Base-by-base conservation (phyloP, 192 early-diverging fungal genomes). In the Chytriomyces confervae region DNA sequence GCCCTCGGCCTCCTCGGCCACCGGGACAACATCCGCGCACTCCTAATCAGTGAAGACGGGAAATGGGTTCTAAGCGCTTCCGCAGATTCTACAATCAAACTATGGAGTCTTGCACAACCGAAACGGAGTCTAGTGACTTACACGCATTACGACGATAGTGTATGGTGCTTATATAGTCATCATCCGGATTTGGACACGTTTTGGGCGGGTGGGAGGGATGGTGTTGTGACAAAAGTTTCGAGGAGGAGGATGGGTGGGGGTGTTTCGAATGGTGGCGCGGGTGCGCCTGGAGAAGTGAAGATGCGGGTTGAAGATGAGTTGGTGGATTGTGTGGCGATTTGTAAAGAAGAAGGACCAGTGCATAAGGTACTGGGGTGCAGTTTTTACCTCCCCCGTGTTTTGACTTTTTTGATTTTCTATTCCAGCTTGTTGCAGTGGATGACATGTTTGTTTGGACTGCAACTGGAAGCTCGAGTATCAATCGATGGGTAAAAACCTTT, bases 81-180 rank as follows among this genome's bases (percentile, higher is more conserved):
- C 0, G 94, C 94, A 2, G 97, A 99, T 82, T 88, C 94, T 3
- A 96, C 97, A 0, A 94, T 98, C 66, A 99, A 99, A 82, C 86
- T 98, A n/a, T 99, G 96, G 97, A 95, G 94, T 47, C 86, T 97
- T 50, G 90, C 88, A 47, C 91, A 76, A 50, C 84, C 93, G 43
- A 91, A 94, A 75, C 90, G 95, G 13, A 97, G 96, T 71, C 81
- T 98, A 51, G 91, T 92, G 5, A 98, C 97, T 0, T 98, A 91
- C 75, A 91, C 94, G 5, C 95, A 96, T 76, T 93, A 93, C 77
- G 87, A 88, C 24, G 93, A 94, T 79, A 94, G 94, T 18, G 91
- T 98, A 8, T 99, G 96, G 97, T 92, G 93, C 27, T 84, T 99
- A 16, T 89, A 89, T 75, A 94, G 96, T 16, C 88, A 90, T 66